Evolutionary conservation across 2,329 filamentous ascomycete species (phyloP), one percentile per base, ranked within the genome.

Genomic region (Penicillium sp.): DNA sequence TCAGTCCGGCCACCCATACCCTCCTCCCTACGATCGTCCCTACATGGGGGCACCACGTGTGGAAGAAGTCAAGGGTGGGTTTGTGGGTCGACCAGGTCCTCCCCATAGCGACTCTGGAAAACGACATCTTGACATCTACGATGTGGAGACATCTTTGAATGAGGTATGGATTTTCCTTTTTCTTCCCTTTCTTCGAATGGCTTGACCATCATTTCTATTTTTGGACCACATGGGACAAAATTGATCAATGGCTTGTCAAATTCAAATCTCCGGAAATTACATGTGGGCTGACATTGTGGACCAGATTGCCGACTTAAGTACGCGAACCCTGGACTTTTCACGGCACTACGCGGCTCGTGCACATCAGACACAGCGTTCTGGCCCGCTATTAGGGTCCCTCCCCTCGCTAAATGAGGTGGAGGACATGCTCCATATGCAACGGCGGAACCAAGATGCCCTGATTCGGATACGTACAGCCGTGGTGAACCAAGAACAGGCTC

Each of bases 71-170:
- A 69, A 68, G 44, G 60, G 58, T 41, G 63, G 62, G 28, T 54
- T 56, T 35, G 53, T 59, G 43, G 55, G 56, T 33, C 63, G 63
- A 32, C 54, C 61, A n/a, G 57, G 51, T 38, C 66, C 61, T 40
- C 63, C 67, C 21, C 72, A 72, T 52, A 64, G 62, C 45, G 73
- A 76, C 43, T 67, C 71, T 39, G 76, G 83, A n/a, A 84, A 84
- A 62, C 74, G 81, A 34, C 80, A 84, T 64, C 67, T 84, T 3
- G 81, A 84, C 35, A 74, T 75, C 42, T 83, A 79, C 54, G 81
- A 84, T 61, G 65, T 83, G 24, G 80, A 75, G 57, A 63, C 69
- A 28, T 72, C 72, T 8, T 63, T 75, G 33, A 72, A 72, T 54
- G 73, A 76, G 65, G 73, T 76, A 65, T 53, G 71, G 50, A 49